These are phyloP conservation scores for Raddia distichophylla DNA, from an alignment of 176 grass and related monocot genomes.

Conservation along the genomic window DNA sequence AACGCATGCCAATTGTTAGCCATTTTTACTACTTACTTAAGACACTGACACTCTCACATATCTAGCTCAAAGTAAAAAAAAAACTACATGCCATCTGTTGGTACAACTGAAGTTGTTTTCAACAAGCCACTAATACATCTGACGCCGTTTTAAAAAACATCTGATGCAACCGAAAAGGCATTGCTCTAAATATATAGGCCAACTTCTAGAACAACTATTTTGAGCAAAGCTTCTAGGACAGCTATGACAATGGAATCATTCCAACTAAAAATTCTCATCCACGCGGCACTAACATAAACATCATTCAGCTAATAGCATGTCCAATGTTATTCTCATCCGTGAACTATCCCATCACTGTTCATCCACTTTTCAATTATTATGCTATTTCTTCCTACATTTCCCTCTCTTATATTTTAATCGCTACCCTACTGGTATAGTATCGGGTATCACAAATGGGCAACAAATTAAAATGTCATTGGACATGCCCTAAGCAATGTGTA, in stretches of 20 bases:
- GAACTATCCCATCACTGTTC: too few relatives aligned
- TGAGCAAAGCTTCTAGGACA: neutral
- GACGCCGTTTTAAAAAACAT: neutral
- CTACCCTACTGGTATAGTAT: too few relatives aligned
- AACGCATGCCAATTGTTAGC: neutral
- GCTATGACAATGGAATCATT: neutral
- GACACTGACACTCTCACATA: neutral
- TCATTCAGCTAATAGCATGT: neutral
- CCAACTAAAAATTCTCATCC: neutral
- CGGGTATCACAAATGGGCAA: too few relatives aligned
- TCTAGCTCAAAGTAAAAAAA: neutral
- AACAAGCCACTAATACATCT: neutral
- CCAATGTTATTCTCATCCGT: too few relatives aligned
- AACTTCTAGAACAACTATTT: neutral
- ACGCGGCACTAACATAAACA: neutral
- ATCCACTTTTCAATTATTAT: too few relatives aligned
- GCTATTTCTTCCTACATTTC: too few relatives aligned
- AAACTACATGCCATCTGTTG: neutral
- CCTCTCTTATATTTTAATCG: too few relatives aligned
- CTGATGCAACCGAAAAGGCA: neutral
- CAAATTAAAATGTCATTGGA: too few relatives aligned
- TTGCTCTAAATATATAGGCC: neutral
- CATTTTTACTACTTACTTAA: neutral
- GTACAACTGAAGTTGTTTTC: neutral
- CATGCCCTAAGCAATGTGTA: neutral